Percentiles rank a stretch among this genome's conserved stretches.
Evolutionary conservation across 2,329 filamentous ascomycete genomes (phyloP).

Genomic region (Colletotrichum sp.): DNA sequence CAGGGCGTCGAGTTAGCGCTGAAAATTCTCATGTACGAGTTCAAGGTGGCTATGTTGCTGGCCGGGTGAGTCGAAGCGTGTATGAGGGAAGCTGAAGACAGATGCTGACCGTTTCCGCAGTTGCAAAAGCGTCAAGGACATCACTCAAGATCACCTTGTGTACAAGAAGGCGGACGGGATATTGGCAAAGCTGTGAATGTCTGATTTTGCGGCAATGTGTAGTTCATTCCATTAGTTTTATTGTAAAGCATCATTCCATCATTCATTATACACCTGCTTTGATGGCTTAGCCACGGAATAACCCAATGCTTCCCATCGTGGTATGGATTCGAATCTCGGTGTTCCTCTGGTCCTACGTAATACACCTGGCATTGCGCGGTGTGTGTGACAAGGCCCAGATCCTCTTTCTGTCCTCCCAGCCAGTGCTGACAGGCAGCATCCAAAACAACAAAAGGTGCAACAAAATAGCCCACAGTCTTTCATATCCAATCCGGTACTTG

Average conservation of each 20-base stretch:
- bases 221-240: not conserved
- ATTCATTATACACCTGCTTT: not conserved
- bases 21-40: slow-evolving; percentile 42
- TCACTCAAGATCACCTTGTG: slow-evolving; percentile 17
- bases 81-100: not conserved
- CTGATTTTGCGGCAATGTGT: not conserved
- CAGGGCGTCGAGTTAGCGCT: slow-evolving; percentile 45
- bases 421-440: not conserved
- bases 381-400: not conserved
- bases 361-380: not conserved
- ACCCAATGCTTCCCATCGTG: not conserved
- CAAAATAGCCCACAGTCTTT: not conserved
- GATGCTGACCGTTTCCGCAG: slow-evolving; percentile 17
- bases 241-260: not conserved
- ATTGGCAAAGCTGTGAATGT: slow-evolving; percentile 12
- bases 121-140: slow-evolving; percentile 11
- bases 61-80: not conserved
- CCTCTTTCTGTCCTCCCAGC: not conserved
- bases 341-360: not conserved
- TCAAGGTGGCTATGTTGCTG: slow-evolving; percentile 32
- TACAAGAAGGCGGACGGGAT: slow-evolving; percentile 11
- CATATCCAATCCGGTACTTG: not conserved
- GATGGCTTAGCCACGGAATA: not conserved
- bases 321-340: not conserved
- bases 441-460: not conserved